Base-by-base conservation (phyloP, 805 yeast genomes). In the Starmerella bacillaris region DNA sequence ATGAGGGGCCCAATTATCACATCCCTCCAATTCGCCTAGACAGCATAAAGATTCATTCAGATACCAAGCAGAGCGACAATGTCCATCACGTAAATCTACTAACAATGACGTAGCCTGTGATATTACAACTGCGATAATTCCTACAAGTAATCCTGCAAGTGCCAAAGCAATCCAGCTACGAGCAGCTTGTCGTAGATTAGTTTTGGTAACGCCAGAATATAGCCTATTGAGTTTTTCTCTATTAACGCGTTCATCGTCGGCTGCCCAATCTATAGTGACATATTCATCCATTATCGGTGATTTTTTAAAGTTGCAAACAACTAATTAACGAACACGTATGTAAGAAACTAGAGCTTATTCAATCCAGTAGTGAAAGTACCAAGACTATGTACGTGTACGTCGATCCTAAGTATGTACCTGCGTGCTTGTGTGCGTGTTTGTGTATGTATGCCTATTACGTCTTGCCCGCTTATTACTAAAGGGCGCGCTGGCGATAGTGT, bases 101-200 rank as follows among this genome's bases (percentile, higher is more conserved):
- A 89, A 57, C 68, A 84, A 82, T 34, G 80, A 86, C 0, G 96
- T 82, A 14, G 82, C 64, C 14, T 86, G 68, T 48, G 79, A 83
- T 35, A 89, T 58, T 14, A 68, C 62, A 0, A 82, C 93, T 0
- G 98, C 96, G 26, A 82, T 74, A 2, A 68, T 48, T 3, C 99
- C 99, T 36, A 84, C 76, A 3, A 65, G 42, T 1, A 74, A 51
- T 0, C 96, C 99, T 39, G 82, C 78, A 2, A 65, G 45, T 0
- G 84, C 75, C 24, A 89, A 58, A 0, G 78, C 75, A 1, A 82
- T 48, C 78, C 95, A 82, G 37, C 69, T 68, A 46, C 68, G 72
- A 2, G 64, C 54, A 1, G 59, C 54, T 29, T 6, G 19, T 16
- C 24, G 24, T 15, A 3, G 21, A 16, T 11, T 17, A 17, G 20